Percentiles rank a stretch among this genome's conserved stretches.
phyloP scores from a whole-genome alignment of 1,284 basidiomycete genomes.

The Tilletia horrida region DNA sequence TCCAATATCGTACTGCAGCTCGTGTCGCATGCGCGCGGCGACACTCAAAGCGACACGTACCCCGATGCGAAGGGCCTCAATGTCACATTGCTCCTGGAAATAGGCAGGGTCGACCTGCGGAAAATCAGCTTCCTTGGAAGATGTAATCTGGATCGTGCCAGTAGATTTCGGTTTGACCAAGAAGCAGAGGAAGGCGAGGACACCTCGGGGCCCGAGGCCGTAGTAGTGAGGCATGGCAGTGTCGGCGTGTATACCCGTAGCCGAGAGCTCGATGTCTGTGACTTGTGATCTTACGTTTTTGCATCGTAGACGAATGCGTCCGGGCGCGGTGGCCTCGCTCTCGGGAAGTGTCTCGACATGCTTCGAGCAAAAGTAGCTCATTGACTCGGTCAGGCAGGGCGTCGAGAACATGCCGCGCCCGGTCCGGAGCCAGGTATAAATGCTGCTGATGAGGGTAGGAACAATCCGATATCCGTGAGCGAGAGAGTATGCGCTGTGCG shows the following conservation, averaged over 20 bases:
- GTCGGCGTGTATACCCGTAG: constrained; percentile 17
- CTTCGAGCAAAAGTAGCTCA: constrained; percentile 19
- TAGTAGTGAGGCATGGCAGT: background rate
- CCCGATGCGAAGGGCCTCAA: background rate
- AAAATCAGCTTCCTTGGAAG: constrained; percentile 4
- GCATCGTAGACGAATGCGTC: constrained; percentile 15
- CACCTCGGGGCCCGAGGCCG: constrained; percentile 13
- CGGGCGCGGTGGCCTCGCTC: background rate
- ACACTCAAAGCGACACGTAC: constrained; percentile 14
- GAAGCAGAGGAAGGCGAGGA: constrained; percentile 14
- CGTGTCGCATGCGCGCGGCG: background rate
- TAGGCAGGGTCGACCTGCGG: constrained; percentile 19
- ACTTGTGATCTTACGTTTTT: constrained; percentile 14
- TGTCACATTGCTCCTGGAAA: constrained; percentile 12
- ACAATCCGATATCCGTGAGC: background rate
- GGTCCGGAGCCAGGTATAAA: constrained; percentile 13
- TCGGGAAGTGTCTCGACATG: constrained; percentile 1
- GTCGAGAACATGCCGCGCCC: constrained; percentile 20
- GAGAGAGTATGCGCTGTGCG: background rate
- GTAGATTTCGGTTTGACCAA: constrained; percentile 14
- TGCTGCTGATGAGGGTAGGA: constrained; percentile 10
- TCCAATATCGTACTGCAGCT: constrained; percentile 5
- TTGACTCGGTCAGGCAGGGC: constrained; percentile 20
- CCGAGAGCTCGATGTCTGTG: constrained; percentile 19
- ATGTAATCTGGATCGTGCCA: constrained; percentile 1